phyloP scores from a whole-genome alignment of 768 basidiomycete genomes.

The Mycena leptocephala region DNA sequence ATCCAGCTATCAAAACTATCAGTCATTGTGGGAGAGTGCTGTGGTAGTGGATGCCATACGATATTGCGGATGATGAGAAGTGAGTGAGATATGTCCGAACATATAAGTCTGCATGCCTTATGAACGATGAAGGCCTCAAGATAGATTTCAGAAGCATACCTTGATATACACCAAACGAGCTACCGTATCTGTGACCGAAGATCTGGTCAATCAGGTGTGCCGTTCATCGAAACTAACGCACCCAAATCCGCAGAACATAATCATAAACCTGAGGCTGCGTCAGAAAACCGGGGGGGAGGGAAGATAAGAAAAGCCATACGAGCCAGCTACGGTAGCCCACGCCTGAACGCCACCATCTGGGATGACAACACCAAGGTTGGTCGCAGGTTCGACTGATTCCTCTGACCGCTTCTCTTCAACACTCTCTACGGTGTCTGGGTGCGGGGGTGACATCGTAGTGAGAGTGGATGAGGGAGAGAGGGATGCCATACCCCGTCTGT shows the following conservation, averaged over 20 bases:
- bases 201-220: not conserved
- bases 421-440: not conserved
- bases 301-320: slow-evolving; percentile 16
- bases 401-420: not conserved
- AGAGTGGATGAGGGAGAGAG: not conserved
- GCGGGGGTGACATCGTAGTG: slow-evolving; percentile 14
- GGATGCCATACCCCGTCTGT: not conserved
- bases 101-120: slow-evolving; percentile 53
- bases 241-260: slow-evolving; percentile 64
- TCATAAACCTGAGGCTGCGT: slow-evolving; percentile 48
- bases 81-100: slow-evolving; percentile 55
- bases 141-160: slow-evolving; percentile 35
- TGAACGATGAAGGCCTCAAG: slow-evolving; percentile 35
- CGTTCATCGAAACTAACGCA: slow-evolving; percentile 29
- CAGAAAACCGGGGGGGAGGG: not conserved
- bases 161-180: slow-evolving; percentile 56
- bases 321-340: slow-evolving; percentile 39
- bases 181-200: slow-evolving; percentile 49
- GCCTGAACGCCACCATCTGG: slow-evolving; percentile 39
- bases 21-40: not conserved
- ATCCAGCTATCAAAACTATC: slow-evolving; percentile 49
- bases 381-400: not conserved
- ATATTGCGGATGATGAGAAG: slow-evolving; percentile 54
- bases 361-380: not conserved
- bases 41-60: slow-evolving; percentile 40